Evolutionary conservation across 306 rosid genomes (phyloP).

Genomic region (Cucurbita ficifolia): DNA sequence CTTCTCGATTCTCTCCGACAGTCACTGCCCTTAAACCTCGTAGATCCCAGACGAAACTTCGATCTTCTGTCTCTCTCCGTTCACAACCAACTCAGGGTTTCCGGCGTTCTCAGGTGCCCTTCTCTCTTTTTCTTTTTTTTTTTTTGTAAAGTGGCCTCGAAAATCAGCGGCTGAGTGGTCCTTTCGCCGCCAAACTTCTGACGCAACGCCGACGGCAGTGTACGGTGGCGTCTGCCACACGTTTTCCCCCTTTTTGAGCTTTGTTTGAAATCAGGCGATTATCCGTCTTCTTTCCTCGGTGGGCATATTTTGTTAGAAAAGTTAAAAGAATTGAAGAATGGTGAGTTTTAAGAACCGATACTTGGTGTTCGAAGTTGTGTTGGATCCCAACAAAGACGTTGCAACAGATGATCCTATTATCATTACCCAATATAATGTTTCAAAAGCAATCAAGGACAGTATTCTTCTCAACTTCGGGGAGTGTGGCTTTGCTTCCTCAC

Average conservation of each 20-base stretch:
- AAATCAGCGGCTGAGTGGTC: no score
- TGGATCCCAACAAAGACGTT: constrained; percentile 57
- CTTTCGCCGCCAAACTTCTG: no score
- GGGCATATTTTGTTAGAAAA: background rate
- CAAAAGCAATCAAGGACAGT: constrained; percentile 57
- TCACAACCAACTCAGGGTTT: no score
- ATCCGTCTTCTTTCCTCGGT: background rate
- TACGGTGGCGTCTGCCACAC: no score
- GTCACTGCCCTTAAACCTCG: no score
- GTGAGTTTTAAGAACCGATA: constrained; percentile 70
- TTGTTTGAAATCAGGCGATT: background rate
- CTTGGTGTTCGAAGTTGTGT: constrained; percentile 58
- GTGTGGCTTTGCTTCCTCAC: constrained; percentile 69
- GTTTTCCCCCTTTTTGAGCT: background rate
- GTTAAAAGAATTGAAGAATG: constrained; percentile 19
- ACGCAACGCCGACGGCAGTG: no score
- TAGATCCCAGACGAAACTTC: no score
- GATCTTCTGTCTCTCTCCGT: no score
- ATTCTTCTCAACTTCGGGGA: constrained; percentile 65
- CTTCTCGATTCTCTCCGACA: no score
- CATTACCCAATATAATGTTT: constrained; percentile 47
- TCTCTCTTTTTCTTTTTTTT: no score
- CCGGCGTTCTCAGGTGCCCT: no score
- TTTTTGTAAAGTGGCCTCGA: no score
- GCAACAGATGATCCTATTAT: constrained; percentile 35